Percentiles rank a stretch among this genome's conserved stretches.
phyloP scores from a whole-genome alignment of 305 asterid genomes.

The Fraxinus sp. region DNA sequence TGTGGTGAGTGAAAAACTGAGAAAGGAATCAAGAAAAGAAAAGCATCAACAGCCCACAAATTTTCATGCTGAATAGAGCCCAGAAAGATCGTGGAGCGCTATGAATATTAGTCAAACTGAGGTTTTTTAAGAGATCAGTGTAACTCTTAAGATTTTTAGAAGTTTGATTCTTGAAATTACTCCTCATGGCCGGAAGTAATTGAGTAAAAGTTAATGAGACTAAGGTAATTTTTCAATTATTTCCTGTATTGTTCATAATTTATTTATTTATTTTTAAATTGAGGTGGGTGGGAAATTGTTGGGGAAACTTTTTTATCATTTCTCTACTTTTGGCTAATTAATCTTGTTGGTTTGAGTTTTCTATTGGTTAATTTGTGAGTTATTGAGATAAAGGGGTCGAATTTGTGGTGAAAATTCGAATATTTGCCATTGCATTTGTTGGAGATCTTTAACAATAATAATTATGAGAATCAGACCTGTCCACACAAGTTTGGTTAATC shows the following conservation, averaged over 20 bases:
- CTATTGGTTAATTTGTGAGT: background rate
- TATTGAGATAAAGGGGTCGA: constrained; percentile 13
- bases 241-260: background rate
- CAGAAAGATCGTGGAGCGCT: background rate
- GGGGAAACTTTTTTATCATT: constrained; percentile 23
- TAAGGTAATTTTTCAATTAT: constrained; percentile 28
- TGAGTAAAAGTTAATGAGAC: constrained; percentile 45
- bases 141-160: background rate
- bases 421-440: constrained; percentile 16
- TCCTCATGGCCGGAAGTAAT: constrained; percentile 42
- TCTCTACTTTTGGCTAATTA: constrained; percentile 4
- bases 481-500: background rate
- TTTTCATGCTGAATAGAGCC: background rate
- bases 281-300: background rate
- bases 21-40: background rate
- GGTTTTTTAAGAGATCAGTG: constrained; percentile 15
- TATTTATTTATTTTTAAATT: too few species aligned
- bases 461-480: background rate
- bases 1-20: background rate
- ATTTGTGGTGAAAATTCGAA: constrained; percentile 26
- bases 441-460: constrained; percentile 13
- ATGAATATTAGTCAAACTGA: background rate
- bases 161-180: background rate
- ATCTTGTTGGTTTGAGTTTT: constrained; percentile 21
- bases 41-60: background rate